These are phyloP conservation scores for Suhomyces maxii DNA, from an alignment of 1,139 yeast genomes.

Conservation along the genomic window DNA sequence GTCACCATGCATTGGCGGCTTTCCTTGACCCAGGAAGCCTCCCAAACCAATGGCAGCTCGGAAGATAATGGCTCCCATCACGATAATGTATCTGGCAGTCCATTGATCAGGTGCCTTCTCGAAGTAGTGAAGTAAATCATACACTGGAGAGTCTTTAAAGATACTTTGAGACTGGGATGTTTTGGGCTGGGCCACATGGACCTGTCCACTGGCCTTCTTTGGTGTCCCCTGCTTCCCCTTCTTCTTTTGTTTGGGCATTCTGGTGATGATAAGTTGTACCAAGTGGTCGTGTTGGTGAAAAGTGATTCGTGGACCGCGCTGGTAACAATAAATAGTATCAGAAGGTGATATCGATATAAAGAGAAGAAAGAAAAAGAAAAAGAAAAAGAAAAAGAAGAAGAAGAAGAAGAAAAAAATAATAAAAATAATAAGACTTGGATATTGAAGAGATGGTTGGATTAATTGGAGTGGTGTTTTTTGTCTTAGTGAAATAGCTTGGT, in stretches of 20 bases:
- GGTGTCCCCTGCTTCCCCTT: constrained; percentile 2
- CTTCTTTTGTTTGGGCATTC: constrained; percentile 14
- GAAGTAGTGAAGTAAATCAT: constrained; percentile 41
- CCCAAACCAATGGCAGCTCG: constrained; percentile 90
- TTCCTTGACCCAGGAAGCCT: constrained; percentile 69
- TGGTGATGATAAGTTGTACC: not conserved
- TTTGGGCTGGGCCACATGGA: not conserved
- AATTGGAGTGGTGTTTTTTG: too few relatives aligned
- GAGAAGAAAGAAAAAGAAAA: too few relatives aligned
- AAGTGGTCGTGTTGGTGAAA: not conserved
- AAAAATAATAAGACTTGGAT: too few relatives aligned
- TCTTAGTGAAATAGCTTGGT: too few relatives aligned
- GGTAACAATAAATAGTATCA: not conserved
- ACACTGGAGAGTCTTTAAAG: constrained; percentile 34
- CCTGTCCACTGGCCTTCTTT: not conserved
- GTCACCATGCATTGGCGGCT: constrained; percentile 86
- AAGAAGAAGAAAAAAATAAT: too few relatives aligned
- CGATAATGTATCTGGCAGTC: constrained; percentile 79
- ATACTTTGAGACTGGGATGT: constrained; percentile 9
- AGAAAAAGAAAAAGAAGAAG: too few relatives aligned
- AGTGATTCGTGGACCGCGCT: not conserved
- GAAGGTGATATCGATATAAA: too few relatives aligned
- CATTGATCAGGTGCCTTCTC: constrained; percentile 78
- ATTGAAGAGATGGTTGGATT: too few relatives aligned
- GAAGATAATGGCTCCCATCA: constrained; percentile 72